phyloP scores from a whole-genome alignment of 768 basidiomycete species.

The Tulasnella sp. region DNA sequence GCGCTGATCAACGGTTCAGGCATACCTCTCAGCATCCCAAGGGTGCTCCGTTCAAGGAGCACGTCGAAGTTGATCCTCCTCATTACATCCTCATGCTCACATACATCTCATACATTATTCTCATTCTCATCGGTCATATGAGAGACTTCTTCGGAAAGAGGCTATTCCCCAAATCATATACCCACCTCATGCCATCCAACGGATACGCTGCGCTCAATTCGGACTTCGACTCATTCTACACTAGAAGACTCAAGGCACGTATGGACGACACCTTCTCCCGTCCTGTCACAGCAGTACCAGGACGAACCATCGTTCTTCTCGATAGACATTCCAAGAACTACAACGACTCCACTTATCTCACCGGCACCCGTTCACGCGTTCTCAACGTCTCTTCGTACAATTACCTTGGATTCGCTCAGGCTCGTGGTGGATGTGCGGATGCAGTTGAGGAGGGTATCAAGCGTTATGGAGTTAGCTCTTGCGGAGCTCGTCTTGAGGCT shows the following conservation, averaged over 20 bases:
- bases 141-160: slow-evolving; percentile 93
- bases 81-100: slow-evolving; percentile 87
- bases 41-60: slow-evolving; percentile 35
- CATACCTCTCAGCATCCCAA: slow-evolving; percentile 48
- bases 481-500: slow-evolving; percentile 66
- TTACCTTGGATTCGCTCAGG: slow-evolving; percentile 96
- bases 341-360: slow-evolving; percentile 61
- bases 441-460: slow-evolving; percentile 75
- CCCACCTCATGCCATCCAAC: slow-evolving; percentile 68
- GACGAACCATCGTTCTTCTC: slow-evolving; percentile 75
- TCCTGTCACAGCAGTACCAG: slow-evolving; percentile 89
- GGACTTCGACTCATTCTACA: slow-evolving; percentile 99
- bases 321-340: slow-evolving; percentile 76
- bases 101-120: slow-evolving; percentile 84
- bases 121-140: slow-evolving; percentile 83
- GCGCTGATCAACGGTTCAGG: slow-evolving; percentile 62
- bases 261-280: slow-evolving; percentile 93
- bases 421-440: slow-evolving; percentile 84
- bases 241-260: slow-evolving; percentile 83
- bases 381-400: slow-evolving; percentile 98
- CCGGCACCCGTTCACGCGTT: slow-evolving; percentile 70
- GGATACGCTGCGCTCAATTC: slow-evolving; percentile 95
- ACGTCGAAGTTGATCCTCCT: slow-evolving; percentile 71
- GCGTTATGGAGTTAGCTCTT: slow-evolving; percentile 66
- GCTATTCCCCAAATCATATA: slow-evolving; percentile 52